Percentiles rank a stretch among this genome's conserved stretches.
These are phyloP conservation scores for Cryptosporidium andersoni DNA, from an alignment of 169 alveolate genomes.

Conservation along the genomic window DNA sequence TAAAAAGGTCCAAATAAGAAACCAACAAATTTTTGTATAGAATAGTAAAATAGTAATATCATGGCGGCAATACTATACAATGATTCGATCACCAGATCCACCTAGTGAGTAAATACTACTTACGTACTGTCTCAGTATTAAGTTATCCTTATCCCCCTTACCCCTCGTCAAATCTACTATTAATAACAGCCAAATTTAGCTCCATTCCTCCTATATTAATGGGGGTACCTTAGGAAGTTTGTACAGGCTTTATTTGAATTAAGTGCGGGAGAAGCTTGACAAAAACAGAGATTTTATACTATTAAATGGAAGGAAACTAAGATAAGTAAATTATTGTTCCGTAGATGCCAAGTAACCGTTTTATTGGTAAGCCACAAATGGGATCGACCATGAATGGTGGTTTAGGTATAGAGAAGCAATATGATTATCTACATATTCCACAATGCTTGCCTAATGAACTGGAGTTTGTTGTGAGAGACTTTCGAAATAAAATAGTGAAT, in stretches of 20 bases:
- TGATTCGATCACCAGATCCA: too few relatives aligned
- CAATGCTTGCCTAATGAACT: constrained; percentile 44
- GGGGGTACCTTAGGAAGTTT: too few relatives aligned
- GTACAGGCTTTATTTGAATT: neutral
- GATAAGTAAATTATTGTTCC: neutral
- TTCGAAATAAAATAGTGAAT: constrained; percentile 20
- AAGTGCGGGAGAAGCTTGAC: constrained; percentile 5
- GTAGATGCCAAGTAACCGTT: neutral
- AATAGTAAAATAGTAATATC: too few relatives aligned
- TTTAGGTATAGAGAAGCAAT: constrained; percentile 16
- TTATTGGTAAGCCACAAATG: neutral
- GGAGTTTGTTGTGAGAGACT: constrained; percentile 47
- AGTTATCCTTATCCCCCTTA: too few relatives aligned
- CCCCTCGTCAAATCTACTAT: too few relatives aligned
- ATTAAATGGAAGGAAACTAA: neutral
- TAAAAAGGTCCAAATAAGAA: too few relatives aligned
- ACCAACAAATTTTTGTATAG: too few relatives aligned
- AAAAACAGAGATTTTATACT: neutral
- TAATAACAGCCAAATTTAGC: too few relatives aligned
- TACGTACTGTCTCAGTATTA: too few relatives aligned
- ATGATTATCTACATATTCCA: constrained; percentile 54
- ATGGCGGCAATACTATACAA: too few relatives aligned
- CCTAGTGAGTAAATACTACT: too few relatives aligned
- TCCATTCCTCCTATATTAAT: too few relatives aligned
- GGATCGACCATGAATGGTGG: constrained; percentile 7